Conservation (phyloP, 805 yeast genomes). For the Kodamaea hsintzibuensis region DNA sequence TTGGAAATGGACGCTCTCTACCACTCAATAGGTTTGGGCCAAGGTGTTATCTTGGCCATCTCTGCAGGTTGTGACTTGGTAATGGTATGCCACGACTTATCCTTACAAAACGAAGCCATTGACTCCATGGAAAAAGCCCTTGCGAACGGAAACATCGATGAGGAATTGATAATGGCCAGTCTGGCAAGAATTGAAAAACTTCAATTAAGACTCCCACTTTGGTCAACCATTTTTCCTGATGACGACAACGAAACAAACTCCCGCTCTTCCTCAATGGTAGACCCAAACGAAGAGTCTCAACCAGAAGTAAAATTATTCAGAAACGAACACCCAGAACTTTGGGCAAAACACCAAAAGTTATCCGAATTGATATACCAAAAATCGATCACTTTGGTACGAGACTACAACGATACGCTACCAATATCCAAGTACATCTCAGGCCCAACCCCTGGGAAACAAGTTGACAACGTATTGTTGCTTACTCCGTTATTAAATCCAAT, state of each 20-base stretch:
- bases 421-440: conserved; percentile 39
- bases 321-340: conserved; percentile 27
- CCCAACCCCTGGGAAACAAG: conserved; percentile 17
- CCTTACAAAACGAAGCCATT: conserved; percentile 57
- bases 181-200: conserved; percentile 44
- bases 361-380: conserved; percentile 49
- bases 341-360: conserved; percentile 45
- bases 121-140: conserved; percentile 41
- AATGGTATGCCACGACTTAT: conserved; percentile 58
- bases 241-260: conserved; percentile 18
- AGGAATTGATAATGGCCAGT: conserved; percentile 40
- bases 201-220: conserved; percentile 42
- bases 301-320: conserved; percentile 23
- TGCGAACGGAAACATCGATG: conserved; percentile 44
- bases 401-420: conserved; percentile 52
- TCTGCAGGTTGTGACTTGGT: conserved; percentile 66
- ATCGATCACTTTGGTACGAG: conserved; percentile 56
- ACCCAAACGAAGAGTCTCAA: conserved; percentile 5
- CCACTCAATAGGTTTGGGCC: conserved; percentile 65
- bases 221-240: conserved; percentile 43
- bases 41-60: conserved; percentile 62
- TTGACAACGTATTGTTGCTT: conserved; percentile 33
- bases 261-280: conserved; percentile 19
- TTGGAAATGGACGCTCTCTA: conserved; percentile 63
- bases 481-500: conserved; percentile 42